Base-by-base conservation (phyloP, 73 alveolate genomes). In the Blepharisma japonicum region DNA sequence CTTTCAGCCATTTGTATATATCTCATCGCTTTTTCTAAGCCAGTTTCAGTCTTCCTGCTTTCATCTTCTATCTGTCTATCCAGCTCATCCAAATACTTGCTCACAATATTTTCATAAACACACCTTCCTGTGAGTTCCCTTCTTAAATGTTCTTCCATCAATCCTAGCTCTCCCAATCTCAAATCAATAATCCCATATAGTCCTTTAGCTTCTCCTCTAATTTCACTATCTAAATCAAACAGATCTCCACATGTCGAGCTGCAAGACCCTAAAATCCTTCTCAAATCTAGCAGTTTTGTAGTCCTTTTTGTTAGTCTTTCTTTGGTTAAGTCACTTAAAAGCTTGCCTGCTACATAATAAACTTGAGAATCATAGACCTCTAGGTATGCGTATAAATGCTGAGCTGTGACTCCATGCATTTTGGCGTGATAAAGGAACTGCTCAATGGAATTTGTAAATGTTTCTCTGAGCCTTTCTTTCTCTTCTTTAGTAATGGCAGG, bases 41-140 rank as follows among this genome's bases (percentile, higher is more conserved):
- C 74, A 2, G 14, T 39, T 14, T 61, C 74, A 61, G 23, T n/a
- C 5, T 61, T 61, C 4, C 74, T 14, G 23, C 5, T 61, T 61
- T 61, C 74, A 2, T 61, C 74, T 61, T 61, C 47, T 14, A 61
- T 25, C 38, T 18, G 74, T 5, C 14, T 8, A 25, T 61, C 74
- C 74, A 61, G 14, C 23, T 61, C 74, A 61, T 61, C 74, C 49
- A 61, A 25, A 25, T 61, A 61, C 47, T 61, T 61, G 50, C 47
- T 61, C 49, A 61, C 46, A 14, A 61, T 39, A 61, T 61, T 61
- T 11, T 61, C 74, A 61, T 61, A 61, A 61, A 39, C 14, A 61
- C 74, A 14, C 46, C 74, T 61, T 0, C 23, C 23, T 25, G 23
- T 39, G 0, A 61, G 47, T 5, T 61, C 74, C 5, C 23, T 61